A percentile compares a stretch with the other conserved stretches of the same genome.
Evolutionary conservation across 257 asterid genomes (phyloP).

Genomic region (Sherardia arvensis): DNA sequence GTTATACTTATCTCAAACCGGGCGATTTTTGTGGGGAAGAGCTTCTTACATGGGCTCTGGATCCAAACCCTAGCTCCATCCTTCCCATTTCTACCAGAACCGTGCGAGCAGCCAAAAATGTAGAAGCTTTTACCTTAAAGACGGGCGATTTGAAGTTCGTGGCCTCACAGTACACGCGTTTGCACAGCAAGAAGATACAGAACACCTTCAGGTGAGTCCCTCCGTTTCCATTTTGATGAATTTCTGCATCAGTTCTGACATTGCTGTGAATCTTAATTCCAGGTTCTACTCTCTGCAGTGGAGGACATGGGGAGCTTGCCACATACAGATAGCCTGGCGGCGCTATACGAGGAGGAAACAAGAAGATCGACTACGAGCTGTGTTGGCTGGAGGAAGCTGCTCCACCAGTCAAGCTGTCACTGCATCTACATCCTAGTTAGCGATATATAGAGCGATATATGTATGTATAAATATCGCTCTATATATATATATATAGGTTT

Average conservation of each 20-base stretch:
- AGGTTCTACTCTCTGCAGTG: slow-evolving; percentile 55
- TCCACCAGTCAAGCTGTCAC: slow-evolving; percentile 2
- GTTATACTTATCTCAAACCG: slow-evolving; percentile 32
- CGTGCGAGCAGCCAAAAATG: slow-evolving; percentile 21
- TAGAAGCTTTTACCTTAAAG: slow-evolving; percentile 23
- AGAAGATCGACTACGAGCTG: slow-evolving; percentile 29
- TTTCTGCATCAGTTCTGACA: not conserved
- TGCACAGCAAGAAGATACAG: slow-evolving; percentile 22
- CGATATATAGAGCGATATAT: too few relatives aligned
- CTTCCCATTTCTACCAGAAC: slow-evolving; percentile 27
- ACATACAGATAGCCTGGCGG: slow-evolving; percentile 62
- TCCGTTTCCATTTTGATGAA: not conserved
- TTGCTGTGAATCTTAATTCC: not conserved
- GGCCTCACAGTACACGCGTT: slow-evolving; percentile 22
- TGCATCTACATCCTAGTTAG: too few relatives aligned
- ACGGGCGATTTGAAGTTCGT: slow-evolving; percentile 22
- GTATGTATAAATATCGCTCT: too few relatives aligned
- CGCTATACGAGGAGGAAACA: slow-evolving; percentile 40
- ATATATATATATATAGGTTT: too few relatives aligned
- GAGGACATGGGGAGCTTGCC: slow-evolving; percentile 59
- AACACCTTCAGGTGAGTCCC: slow-evolving; percentile 21
- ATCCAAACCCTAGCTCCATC: slow-evolving; percentile 9
- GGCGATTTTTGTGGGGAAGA: slow-evolving; percentile 32
- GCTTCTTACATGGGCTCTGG: slow-evolving; percentile 30
- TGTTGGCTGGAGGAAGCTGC: slow-evolving; percentile 18